A percentile compares a stretch with the other conserved stretches of the same genome.
Conservation (phyloP, 495 filamentous ascomycete species). For the Chlorociboria aeruginascens region DNA sequence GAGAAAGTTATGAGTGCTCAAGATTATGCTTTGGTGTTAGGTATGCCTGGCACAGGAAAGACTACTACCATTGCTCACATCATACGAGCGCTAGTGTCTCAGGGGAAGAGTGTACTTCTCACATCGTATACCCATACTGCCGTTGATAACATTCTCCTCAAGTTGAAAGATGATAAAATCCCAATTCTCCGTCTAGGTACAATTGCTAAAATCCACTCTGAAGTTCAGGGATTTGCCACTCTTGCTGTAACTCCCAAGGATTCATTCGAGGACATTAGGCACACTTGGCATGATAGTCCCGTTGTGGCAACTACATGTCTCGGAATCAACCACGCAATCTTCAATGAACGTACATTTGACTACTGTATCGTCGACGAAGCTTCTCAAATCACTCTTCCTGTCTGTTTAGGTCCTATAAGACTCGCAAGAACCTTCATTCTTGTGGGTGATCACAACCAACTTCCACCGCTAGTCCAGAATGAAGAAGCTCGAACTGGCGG, state of each 20-base stretch:
- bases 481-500: constrained; percentile 76
- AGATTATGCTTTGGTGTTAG: constrained; percentile 89
- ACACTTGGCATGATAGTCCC: constrained; percentile 67
- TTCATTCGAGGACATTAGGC: constrained; percentile 71
- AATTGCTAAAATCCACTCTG: constrained; percentile 70
- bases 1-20: constrained; percentile 89
- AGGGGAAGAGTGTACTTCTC: constrained; percentile 84
- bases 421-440: constrained; percentile 90
- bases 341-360: constrained; percentile 83
- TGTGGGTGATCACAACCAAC: constrained; percentile 91
- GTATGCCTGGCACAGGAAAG: constrained; percentile 97
- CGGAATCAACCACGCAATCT: constrained; percentile 77
- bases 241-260: constrained; percentile 57
- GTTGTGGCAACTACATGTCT: constrained; percentile 93
- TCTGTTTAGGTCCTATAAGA: constrained; percentile 85
- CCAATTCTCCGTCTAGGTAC: constrained; percentile 76
- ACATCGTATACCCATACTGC: constrained; percentile 96
- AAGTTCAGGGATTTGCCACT: constrained; percentile 72
- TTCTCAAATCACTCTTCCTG: constrained; percentile 90
- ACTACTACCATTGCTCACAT: constrained; percentile 97
- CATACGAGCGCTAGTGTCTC: constrained; percentile 76
- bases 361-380: constrained; percentile 98
- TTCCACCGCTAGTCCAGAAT: constrained; percentile 90
- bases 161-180: constrained; percentile 68
- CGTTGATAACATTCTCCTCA: constrained; percentile 93